Base-by-base conservation (phyloP, 2,329 filamentous ascomycete species). In the Sclerotinia spermophila region DNA sequence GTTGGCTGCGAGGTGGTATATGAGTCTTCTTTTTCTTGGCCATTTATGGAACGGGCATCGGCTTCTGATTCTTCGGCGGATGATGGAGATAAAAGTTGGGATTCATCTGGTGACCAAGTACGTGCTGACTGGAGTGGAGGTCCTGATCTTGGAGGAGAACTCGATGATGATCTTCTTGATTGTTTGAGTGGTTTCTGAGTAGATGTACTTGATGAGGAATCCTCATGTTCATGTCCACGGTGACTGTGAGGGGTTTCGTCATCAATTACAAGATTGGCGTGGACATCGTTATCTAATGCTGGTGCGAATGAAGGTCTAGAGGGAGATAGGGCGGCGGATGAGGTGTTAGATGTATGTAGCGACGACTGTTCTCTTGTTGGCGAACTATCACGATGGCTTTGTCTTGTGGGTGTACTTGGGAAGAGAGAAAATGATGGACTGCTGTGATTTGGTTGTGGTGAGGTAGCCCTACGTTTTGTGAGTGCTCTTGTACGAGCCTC, bases 301-400 rank as follows among this genome's bases (percentile, higher is more conserved):
- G 66, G 73, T 64, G 73, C 72, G 72, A 74, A 79, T 65, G 69
- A 75, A 62, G 73, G 67, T 79, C 80, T 71, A 82, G 84, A 33
- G 67, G 85, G 84, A 6, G 85, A 86, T 8, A 85, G 77, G 30
- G 80, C 78, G 21, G 84, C 84, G 2, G 87, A 86, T 21, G 85
- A 86, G 5, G 87, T 89, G 73, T 86, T 86, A 2, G 87, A 86
- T 40, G 87, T 84, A 30, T 80, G 74, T 6, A 81, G 75, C 19
- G 73, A 69, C 35, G 60, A 33, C 40, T 55, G 64, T 17, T 67
- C 68, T 56, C 56, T 48, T 53, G 65, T 30, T 67, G 65, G 53
- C 2, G 72, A 73, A 17, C 70, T 53, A 17, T 73, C 74, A 64
- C 67, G 55, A 55, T 72, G 59, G 64, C 66, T 70, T 58, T 67